Percentiles rank a stretch among this genome's conserved stretches.
These are phyloP conservation scores for Dendrocalamus sinicus DNA, from an alignment of 176 grass and related monocot species.

Conservation along the genomic window DNA sequence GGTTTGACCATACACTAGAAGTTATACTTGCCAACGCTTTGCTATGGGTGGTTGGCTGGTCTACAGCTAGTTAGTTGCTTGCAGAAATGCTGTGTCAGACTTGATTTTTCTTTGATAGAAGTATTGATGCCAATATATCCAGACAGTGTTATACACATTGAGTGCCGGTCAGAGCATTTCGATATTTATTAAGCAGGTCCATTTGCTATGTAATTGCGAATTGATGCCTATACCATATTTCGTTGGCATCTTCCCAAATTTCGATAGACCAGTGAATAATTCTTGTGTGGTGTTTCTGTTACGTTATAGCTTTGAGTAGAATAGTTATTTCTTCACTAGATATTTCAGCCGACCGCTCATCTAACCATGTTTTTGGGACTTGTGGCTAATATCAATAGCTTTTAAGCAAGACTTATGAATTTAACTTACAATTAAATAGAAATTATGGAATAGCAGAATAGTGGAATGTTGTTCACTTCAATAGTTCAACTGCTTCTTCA, in stretches of 20 bases:
- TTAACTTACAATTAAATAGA: neutral
- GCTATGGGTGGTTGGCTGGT: constrained; percentile 51
- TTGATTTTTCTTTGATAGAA: constrained; percentile 40
- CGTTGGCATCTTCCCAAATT: constrained; percentile 27
- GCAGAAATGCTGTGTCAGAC: constrained; percentile 47
- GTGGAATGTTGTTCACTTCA: constrained; percentile 22
- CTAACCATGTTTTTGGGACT: constrained; percentile 15
- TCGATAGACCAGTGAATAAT: constrained; percentile 2
- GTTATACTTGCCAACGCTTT: constrained; percentile 47
- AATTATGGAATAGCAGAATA: neutral
- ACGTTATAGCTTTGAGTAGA: constrained; percentile 18
- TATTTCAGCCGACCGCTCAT: constrained; percentile 9
- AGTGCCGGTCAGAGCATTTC: constrained; percentile 27
- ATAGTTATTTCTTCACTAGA: constrained; percentile 8
- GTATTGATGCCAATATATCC: constrained; percentile 16
- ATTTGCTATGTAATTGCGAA: constrained; percentile 24
- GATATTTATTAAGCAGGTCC: constrained; percentile 22
- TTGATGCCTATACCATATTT: constrained; percentile 20
- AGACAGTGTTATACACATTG: neutral
- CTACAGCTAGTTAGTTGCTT: constrained; percentile 41
- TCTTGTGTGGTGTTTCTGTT: constrained; percentile 19
- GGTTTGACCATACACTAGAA: constrained; percentile 45
- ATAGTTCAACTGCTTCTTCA: constrained; percentile 27
- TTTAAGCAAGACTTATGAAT: neutral
- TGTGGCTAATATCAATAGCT: neutral